Evolutionary conservation across 495 filamentous ascomycete species (phyloP).

Genomic region (Chlorociboria aeruginascens): DNA sequence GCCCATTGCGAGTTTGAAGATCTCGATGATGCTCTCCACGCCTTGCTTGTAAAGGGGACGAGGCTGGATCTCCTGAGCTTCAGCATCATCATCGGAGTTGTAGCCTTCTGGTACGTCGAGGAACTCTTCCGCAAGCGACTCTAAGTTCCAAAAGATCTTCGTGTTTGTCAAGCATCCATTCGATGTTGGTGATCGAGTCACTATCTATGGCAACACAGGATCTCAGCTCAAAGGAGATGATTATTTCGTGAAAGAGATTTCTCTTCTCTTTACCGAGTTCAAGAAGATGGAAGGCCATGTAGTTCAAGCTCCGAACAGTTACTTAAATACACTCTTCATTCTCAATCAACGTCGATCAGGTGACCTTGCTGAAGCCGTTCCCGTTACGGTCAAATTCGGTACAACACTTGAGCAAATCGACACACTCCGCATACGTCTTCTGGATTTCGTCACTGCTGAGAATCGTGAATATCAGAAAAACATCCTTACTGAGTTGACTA

Average conservation of each 20-base stretch:
- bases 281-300: conserved; percentile 97
- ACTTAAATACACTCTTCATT: conserved; percentile 87
- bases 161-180: conserved; percentile 98
- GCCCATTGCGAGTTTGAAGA: too few species aligned
- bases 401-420: conserved; percentile 82
- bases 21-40: too few species aligned
- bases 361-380: conserved; percentile 76
- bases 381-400: conserved; percentile 77
- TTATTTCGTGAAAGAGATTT: conserved; percentile 92
- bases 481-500: conserved; percentile 79
- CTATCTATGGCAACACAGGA: conserved; percentile 84
- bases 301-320: conserved; percentile 90
- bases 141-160: conserved; percentile 47
- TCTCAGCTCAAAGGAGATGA: conserved; percentile 67
- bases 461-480: conserved; percentile 87
- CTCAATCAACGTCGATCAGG: conserved; percentile 89
- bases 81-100: not conserved
- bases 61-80: conserved; percentile 29
- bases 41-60: too few species aligned
- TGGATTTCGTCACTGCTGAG: conserved; percentile 74
- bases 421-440: conserved; percentile 65
- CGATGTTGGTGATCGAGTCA: conserved; percentile 89
- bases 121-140: too few species aligned
- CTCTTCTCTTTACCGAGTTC: conserved; percentile 92
- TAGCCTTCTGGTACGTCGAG: not conserved